Evolutionary conservation across 1,284 basidiomycete genomes (phyloP).

Genomic region (Macrocystidia cucumis): DNA sequence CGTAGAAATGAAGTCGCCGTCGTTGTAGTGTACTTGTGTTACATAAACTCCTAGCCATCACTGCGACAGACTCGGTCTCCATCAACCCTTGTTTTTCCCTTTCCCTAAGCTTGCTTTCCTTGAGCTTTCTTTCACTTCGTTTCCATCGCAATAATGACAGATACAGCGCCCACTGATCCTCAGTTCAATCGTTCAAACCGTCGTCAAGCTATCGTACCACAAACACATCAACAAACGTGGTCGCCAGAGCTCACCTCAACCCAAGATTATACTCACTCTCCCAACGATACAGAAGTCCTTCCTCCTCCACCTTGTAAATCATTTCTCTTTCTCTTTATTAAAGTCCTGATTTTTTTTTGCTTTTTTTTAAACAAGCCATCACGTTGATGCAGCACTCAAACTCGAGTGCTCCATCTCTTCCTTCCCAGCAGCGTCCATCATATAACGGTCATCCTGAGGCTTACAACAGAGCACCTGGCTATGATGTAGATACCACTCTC

Average conservation of each 20-base stretch:
- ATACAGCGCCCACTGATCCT: conserved; percentile 17
- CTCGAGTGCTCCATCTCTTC: conserved; percentile 31
- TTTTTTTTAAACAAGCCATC: conserved; percentile 7
- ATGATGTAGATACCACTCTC: conserved; percentile 35
- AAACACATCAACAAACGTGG: conserved; percentile 10
- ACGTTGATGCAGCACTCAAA: conserved; percentile 27
- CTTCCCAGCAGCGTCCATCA: conserved; percentile 24
- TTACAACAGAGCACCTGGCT: conserved; percentile 20
- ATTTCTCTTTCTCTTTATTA: conserved; percentile 7
- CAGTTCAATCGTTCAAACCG: conserved; percentile 11
- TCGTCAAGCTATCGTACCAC: conserved; percentile 10
- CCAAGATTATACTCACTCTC: conserved; percentile 12
- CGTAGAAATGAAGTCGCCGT: no score
- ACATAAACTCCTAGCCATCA: no score
- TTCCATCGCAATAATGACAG: conserved; percentile 21
- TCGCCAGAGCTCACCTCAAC: conserved; percentile 10
- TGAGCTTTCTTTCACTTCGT: no score
- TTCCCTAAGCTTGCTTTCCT: no score
- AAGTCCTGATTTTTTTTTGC: conserved; percentile 7
- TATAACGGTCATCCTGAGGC: no score
- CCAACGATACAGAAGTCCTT: no score
- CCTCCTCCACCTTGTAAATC: conserved; percentile 9
- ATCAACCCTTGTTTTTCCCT: no score
- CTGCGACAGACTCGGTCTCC: no score
- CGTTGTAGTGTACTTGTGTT: no score